Evolutionary conservation across 305 asterid species (phyloP).

Genomic region (Fraxinus velutina): DNA sequence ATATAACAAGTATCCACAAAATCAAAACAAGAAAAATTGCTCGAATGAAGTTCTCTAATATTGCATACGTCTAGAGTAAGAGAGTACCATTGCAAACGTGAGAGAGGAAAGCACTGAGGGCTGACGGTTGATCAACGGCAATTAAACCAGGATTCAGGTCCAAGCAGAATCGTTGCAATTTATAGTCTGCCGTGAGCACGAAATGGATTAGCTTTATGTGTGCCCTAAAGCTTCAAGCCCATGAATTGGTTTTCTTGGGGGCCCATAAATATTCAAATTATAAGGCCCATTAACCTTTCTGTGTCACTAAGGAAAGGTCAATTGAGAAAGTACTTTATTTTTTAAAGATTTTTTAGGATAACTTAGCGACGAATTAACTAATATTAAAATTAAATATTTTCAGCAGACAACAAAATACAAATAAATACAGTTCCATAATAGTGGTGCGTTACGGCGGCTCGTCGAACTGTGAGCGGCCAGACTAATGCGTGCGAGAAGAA

Average conservation of each 20-base stretch:
- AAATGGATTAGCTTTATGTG: not conserved
- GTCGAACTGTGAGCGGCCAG: not conserved
- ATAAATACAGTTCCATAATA: not conserved
- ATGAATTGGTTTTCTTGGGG: not conserved
- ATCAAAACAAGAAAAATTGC: not conserved
- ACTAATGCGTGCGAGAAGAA: not conserved
- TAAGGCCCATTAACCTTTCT: not conserved
- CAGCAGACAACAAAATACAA: not conserved
- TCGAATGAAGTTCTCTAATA: not conserved
- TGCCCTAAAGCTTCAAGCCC: conserved; percentile 1
- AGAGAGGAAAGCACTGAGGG: conserved; percentile 9
- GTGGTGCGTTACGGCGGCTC: not conserved
- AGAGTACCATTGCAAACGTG: conserved; percentile 28
- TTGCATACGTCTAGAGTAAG: not conserved
- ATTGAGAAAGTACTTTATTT: not conserved
- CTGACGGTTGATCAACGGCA: conserved; percentile 5
- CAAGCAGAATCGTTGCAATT: not conserved
- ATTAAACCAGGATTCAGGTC: conserved; percentile 29
- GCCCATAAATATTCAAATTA: not conserved
- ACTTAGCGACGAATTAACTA: not conserved
- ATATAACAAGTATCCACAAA: not conserved
- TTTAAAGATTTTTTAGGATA: not conserved
- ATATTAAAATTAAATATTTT: not conserved
- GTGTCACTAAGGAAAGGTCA: not conserved
- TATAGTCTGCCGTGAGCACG: not conserved